phyloP scores from a whole-genome alignment of 164 flowering plant genomes.

The Santalum album region DNA sequence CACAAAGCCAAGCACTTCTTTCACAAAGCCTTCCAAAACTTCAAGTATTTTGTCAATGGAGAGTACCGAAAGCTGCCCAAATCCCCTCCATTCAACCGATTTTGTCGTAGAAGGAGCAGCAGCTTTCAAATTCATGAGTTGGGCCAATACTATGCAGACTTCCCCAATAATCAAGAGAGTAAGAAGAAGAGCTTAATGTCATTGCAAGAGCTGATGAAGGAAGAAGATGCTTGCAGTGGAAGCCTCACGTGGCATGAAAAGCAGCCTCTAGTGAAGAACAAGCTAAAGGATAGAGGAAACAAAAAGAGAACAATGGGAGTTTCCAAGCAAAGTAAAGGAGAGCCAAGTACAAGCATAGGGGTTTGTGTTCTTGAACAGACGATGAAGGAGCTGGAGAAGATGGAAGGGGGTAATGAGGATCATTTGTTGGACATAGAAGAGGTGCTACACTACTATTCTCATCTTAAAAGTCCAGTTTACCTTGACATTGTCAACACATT shows the following conservation, averaged over 20 bases:
- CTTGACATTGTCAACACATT: neutral
- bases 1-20: constrained; percentile 18
- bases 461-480: neutral
- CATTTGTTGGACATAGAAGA: neutral
- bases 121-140: neutral
- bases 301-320: neutral
- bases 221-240: neutral
- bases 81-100: neutral
- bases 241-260: neutral
- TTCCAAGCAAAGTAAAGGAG: neutral
- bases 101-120: neutral
- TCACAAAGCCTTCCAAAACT: constrained; percentile 5
- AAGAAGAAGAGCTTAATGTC: neutral
- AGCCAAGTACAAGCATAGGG: neutral
- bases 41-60: neutral
- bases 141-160: neutral
- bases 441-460: constrained; percentile 2
- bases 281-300: neutral
- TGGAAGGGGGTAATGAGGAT: neutral
- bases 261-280: neutral
- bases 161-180: neutral
- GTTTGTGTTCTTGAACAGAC: neutral
- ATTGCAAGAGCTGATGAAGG: neutral
- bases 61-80: neutral
- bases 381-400: constrained; percentile 1